phyloP scores from a whole-genome alignment of 2,329 filamentous ascomycete species.

The Metarhizium album region DNA sequence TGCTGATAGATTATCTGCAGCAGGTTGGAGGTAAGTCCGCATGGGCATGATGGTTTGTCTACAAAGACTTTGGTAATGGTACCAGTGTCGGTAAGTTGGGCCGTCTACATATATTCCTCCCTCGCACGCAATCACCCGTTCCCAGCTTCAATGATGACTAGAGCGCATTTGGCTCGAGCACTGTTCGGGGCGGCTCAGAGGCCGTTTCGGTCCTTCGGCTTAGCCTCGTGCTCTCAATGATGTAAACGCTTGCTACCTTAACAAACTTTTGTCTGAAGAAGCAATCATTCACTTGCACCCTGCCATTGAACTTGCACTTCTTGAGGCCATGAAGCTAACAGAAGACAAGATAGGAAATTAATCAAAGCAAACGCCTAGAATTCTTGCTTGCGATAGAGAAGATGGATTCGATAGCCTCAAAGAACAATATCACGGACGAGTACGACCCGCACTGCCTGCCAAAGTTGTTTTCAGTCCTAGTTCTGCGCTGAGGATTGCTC shows the following conservation, averaged over 20 bases:
- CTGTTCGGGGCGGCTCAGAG: constrained; percentile 52
- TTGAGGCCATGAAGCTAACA: neutral
- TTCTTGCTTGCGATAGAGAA: constrained; percentile 88
- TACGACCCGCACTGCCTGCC: constrained; percentile 38
- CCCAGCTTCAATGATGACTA: constrained; percentile 77
- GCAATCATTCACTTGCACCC: neutral
- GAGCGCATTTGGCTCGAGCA: constrained; percentile 99
- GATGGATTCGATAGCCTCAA: constrained; percentile 74
- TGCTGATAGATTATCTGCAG: constrained; percentile 72
- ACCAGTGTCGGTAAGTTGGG: constrained; percentile 23
- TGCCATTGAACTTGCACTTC: neutral
- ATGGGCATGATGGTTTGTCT: neutral
- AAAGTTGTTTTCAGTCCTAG: constrained; percentile 13
- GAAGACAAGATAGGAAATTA: constrained; percentile 11
- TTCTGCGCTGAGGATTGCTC: constrained; percentile 36
- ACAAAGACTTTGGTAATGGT: constrained; percentile 13
- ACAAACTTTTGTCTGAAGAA: constrained; percentile 69
- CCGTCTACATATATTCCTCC: neutral
- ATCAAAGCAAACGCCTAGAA: constrained; percentile 41
- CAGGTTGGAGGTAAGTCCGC: constrained; percentile 78
- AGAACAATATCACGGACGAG: constrained; percentile 75
- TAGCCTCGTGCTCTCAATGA: constrained; percentile 69
- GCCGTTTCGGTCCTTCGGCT: constrained; percentile 65
- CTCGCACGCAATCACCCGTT: constrained; percentile 6
- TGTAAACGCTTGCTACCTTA: constrained; percentile 99